Base-by-base conservation (phyloP, 225 moss, liverwort and hornwort species). In the Anthoceros angustus region DNA sequence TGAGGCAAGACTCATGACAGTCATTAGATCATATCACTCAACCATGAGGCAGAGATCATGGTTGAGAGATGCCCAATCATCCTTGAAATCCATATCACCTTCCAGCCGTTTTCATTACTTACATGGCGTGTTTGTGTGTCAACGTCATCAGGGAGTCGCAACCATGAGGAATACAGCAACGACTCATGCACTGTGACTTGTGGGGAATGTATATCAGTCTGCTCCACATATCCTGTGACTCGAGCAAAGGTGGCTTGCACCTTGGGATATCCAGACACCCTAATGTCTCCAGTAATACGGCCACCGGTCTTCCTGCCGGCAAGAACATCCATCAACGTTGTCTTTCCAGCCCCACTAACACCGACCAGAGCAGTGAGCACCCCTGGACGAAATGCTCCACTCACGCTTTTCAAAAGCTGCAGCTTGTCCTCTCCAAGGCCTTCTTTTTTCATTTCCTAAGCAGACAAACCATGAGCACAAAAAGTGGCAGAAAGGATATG, bases 241-340 rank as follows among this genome's bases (percentile, higher is more conserved):
- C 80, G 76, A 43, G 80, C 80, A 43, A 80, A 80, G 0, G 80
- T 80, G 40, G 73, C 71, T 48, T 80, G 76, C 0, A 73, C 66
- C 23, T 80, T 80, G 0, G 55, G 45, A 62, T 63, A 80, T 46
- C 80, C 80, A 32, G 80, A 80, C 7, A 80, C 74, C 43, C 67
- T 67, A 23, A 80, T 80, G 43, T 80, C 80, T 23, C 80, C 80
- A 49, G 76, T 76, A 41, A 74, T 76, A n/a, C 72, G 67, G 14
- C 80, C 80, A 64, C 80, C 76, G 0, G 80, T 80, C 62, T 80
- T 80, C 61, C 80, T 76, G 9, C 76, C 80, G 26, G 80, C 80
- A 18, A 80, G 76, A 8, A 80, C 80, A 42, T 80, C 80, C 80
- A 80, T 80, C 20, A 80, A 63, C 8, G 80, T 80, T 20, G 80